Conservation (phyloP, 1,284 basidiomycete species). For the Athelia sp. region DNA sequence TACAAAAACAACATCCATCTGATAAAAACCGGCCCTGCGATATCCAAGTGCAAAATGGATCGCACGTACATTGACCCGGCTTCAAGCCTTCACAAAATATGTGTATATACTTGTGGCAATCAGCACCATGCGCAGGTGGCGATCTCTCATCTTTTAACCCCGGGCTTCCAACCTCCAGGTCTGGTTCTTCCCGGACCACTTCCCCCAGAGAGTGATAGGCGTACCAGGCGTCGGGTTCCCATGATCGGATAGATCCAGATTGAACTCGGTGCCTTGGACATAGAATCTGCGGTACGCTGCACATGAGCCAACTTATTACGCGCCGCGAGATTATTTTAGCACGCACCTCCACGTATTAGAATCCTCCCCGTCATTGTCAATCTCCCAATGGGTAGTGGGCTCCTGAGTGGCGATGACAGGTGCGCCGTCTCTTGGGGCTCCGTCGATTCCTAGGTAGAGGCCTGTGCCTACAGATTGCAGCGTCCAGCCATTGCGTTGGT, state of each 20-base stretch:
- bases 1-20: no score
- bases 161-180: slow-evolving; percentile 26
- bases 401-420: slow-evolving; percentile 26
- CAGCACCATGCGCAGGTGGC: neutral
- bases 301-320: neutral
- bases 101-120: no score
- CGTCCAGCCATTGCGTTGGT: slow-evolving; percentile 32
- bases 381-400: slow-evolving; percentile 36
- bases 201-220: slow-evolving; percentile 22
- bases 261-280: slow-evolving; percentile 13
- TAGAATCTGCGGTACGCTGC: slow-evolving; percentile 17
- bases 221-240: slow-evolving; percentile 29
- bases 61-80: no score
- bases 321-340: neutral
- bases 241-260: slow-evolving; percentile 24
- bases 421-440: slow-evolving; percentile 24
- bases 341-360: slow-evolving; percentile 24
- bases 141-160: no score
- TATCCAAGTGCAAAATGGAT: no score
- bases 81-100: no score
- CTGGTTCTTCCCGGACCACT: slow-evolving; percentile 27
- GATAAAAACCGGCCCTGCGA: no score
- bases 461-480: slow-evolving; percentile 34
- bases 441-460: slow-evolving; percentile 35
- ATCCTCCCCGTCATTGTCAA: slow-evolving; percentile 34